Evolutionary conservation across 345 rosid species (phyloP).

Genomic region (Litchi chinensis): DNA sequence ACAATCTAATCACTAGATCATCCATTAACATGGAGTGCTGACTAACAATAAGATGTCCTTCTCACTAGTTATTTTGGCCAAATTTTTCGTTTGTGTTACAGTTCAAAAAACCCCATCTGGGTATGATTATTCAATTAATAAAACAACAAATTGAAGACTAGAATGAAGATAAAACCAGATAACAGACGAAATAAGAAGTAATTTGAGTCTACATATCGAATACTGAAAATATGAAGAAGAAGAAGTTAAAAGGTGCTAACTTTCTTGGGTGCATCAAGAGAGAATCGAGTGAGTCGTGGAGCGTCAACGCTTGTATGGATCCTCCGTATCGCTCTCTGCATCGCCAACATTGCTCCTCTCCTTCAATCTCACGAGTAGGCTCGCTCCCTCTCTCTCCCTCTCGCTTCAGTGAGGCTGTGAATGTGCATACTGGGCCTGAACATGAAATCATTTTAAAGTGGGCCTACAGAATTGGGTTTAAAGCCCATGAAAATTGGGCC

Average conservation of each 20-base stretch:
- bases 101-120: constrained; percentile 8
- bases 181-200: background rate
- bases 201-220: background rate
- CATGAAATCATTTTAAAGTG: too few relatives aligned
- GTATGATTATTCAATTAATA: background rate
- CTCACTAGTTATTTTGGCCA: background rate
- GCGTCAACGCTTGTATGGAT: constrained; percentile 38
- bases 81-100: background rate
- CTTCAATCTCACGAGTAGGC: background rate
- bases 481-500: too few relatives aligned
- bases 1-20: background rate
- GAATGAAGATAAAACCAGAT: background rate
- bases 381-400: background rate
- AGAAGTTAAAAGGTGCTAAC: constrained; percentile 38
- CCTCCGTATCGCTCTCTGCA: constrained; percentile 40
- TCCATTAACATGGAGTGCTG: background rate
- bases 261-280: constrained; percentile 57
- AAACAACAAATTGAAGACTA: background rate
- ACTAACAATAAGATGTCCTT: background rate
- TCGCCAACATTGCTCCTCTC: constrained; percentile 23
- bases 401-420: background rate
- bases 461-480: background rate
- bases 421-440: background rate
- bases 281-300: constrained; percentile 55
- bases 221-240: background rate